Conservation (phyloP, 805 yeast genomes). For the Tetrapisispora fleetii region DNA sequence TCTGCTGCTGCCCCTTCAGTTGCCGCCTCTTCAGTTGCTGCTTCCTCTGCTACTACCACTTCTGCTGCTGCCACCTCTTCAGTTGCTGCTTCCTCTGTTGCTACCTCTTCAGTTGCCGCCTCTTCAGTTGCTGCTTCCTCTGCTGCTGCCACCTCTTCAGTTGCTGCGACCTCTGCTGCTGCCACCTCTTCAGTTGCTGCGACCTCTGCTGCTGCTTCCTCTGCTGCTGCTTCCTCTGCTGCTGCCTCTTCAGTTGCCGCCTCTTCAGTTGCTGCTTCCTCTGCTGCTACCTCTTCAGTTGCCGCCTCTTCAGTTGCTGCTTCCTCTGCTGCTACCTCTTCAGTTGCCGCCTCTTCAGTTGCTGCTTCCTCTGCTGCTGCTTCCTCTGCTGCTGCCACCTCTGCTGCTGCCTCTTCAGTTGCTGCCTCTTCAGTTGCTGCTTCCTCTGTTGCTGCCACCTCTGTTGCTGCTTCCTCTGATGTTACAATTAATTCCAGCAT, state of each 20-base stretch:
- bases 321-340: not conserved
- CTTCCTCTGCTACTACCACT: conserved; percentile 4
- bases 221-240: not conserved
- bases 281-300: conserved; percentile 9
- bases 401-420: not conserved
- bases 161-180: conserved; percentile 2
- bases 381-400: not conserved
- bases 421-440: not conserved
- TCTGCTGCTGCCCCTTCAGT: conserved; percentile 1
- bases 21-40: not conserved
- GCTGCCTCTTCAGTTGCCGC: not conserved
- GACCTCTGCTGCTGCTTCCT: not conserved
- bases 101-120: conserved; percentile 1
- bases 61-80: conserved; percentile 1
- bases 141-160: conserved; percentile 2
- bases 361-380: not conserved
- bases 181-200: not conserved
- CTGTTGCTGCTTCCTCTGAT: conserved; percentile 10
- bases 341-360: not conserved
- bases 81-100: conserved; percentile 3
- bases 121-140: conserved; percentile 1
- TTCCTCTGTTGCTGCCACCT: not conserved
- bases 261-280: not conserved
- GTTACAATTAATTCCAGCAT: conserved; percentile 7
- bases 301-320: not conserved